These are phyloP conservation scores for Vitis labrusca DNA, from an alignment of 164 flowering plant genomes.

Conservation along the genomic window DNA sequence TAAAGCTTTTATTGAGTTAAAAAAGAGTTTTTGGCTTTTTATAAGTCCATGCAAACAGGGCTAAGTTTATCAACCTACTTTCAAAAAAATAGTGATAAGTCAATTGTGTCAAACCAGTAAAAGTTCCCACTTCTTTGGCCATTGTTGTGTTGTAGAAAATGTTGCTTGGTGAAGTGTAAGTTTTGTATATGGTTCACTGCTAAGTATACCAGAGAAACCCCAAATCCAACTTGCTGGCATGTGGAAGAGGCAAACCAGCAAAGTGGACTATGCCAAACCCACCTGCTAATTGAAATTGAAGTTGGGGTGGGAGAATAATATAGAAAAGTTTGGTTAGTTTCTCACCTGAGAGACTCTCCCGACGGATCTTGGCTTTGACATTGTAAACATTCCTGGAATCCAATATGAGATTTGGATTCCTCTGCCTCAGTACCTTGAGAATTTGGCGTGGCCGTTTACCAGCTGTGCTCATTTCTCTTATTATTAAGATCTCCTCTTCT, in stretches of 20 bases:
- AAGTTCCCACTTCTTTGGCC: not conserved
- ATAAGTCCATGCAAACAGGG: too few relatives aligned
- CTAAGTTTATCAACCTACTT: too few relatives aligned
- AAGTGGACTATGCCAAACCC: not conserved
- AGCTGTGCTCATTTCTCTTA: constrained; percentile 24
- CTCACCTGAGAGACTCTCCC: constrained; percentile 30
- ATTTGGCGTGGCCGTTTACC: constrained; percentile 27
- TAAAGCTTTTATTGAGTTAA: too few relatives aligned
- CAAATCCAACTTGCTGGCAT: not conserved
- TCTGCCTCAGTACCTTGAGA: constrained; percentile 20
- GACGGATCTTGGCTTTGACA: constrained; percentile 36
- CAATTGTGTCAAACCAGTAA: too few relatives aligned
- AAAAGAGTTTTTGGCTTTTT: too few relatives aligned
- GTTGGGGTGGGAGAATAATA: not conserved
- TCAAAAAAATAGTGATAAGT: too few relatives aligned
- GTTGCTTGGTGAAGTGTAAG: not conserved
- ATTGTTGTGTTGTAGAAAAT: not conserved
- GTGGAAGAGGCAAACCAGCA: not conserved
- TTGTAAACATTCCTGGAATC: constrained; percentile 30
- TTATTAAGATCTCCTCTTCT: constrained; percentile 16
- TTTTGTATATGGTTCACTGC: not conserved
- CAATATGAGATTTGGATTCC: constrained; percentile 21
- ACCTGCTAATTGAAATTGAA: not conserved
- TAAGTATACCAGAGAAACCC: not conserved
- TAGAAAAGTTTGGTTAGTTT: not conserved